Percentiles rank a stretch among this genome's conserved stretches.
Evolutionary conservation across 805 yeast species (phyloP).

Genomic region (Cyberlindnera japonica): DNA sequence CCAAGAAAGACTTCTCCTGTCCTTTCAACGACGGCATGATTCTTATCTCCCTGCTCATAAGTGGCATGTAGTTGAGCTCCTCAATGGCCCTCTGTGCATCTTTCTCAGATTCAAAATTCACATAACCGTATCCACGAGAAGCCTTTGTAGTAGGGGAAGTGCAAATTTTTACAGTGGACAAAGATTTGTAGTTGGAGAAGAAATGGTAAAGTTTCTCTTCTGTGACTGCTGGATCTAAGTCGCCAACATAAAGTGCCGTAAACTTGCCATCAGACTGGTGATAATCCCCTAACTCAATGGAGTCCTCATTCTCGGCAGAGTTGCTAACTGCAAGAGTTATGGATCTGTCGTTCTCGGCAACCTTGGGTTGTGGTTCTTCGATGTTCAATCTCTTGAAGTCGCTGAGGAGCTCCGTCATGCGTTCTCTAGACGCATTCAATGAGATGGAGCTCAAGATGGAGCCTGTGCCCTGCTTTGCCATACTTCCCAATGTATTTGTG

Average conservation of each 20-base stretch:
- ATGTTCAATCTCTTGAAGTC: constrained; percentile 25
- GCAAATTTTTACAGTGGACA: constrained; percentile 59
- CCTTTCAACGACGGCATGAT: constrained; percentile 55
- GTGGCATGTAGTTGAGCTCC: constrained; percentile 46
- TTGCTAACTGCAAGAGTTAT: too few species aligned
- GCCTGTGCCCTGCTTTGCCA: neutral
- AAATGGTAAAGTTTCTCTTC: constrained; percentile 44
- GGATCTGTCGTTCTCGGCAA: too few species aligned
- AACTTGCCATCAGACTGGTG: constrained; percentile 9
- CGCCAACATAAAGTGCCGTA: constrained; percentile 53
- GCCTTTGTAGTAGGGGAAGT: constrained; percentile 47
- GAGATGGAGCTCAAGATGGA: constrained; percentile 23
- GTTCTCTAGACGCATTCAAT: constrained; percentile 25
- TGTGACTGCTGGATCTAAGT: constrained; percentile 45
- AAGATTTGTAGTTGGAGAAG: constrained; percentile 42
- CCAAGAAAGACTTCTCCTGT: constrained; percentile 35
- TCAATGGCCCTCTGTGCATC: constrained; percentile 58
- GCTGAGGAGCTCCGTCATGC: constrained; percentile 26
- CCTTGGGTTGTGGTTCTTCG: constrained; percentile 1
- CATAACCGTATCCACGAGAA: constrained; percentile 72
- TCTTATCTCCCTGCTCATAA: constrained; percentile 43
- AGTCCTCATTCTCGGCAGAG: constrained; percentile 14
- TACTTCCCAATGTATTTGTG: too few species aligned
- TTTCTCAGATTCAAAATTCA: constrained; percentile 47
- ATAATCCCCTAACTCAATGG: constrained; percentile 18